Evolutionary conservation across 148 eudicot species (phyloP), one percentile per base, ranked within the genome.

Genomic region (Chenopodium album): DNA sequence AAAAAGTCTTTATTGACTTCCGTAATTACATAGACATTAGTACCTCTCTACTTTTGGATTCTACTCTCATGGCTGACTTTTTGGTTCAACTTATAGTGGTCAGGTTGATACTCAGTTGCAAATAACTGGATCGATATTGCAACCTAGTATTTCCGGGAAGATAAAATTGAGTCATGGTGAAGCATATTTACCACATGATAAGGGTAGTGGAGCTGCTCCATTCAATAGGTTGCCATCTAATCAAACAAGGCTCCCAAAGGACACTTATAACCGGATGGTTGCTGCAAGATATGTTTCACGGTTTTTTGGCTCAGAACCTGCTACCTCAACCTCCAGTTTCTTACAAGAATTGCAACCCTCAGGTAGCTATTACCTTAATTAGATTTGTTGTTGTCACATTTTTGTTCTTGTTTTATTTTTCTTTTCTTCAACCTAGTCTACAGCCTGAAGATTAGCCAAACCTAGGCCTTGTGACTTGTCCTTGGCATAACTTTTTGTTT

Each of bases 91-190:
- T 86, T 78, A 78, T 82, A 97, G 99, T 88, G 99, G 98, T 78
- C 99, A 97, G 88, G 99, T 97, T 73, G 99, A 97, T 82, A 86
- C 97, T 75, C 95, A 94, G 85, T 86, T 97, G 91, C 99, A 94
- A 87, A 80, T 97, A 84, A 87, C 91, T 56, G 98, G 99, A 60
- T 97, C 98, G 69, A 94, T 97, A 72, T 81, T 94, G 92, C 93
- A 97, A 90, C 99, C 99, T 54, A 92, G 92, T 86, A 92, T 97
- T 71, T 97, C 99, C 73, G 99, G 99, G 65, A 93, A 92, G 66
- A 94, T 94, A 80, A 97, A 94, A 87, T 75, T 97, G 79, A 92
- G 99, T 87, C 94, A 89, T 75, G 99, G 99, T 67, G 99, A 97
- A 85, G 98, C 95, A 68, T 94, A 97, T 87, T 84, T 97, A 48